Percentiles rank a stretch among this genome's conserved stretches.
phyloP scores from a whole-genome alignment of 1,139 yeast species.

The Saccharomyces pastorianus region DNA sequence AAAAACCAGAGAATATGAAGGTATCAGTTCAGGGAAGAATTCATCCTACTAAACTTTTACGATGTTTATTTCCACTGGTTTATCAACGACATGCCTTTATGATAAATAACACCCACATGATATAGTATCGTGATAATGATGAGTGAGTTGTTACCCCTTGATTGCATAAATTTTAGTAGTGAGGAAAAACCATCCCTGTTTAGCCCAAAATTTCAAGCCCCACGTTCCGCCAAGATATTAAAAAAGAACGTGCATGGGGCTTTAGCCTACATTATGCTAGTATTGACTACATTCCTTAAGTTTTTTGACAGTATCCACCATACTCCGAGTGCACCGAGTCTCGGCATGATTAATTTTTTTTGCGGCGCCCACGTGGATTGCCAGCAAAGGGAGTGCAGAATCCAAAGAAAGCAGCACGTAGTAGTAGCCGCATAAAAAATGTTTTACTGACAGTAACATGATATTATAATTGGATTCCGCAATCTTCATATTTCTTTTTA shows the following conservation, averaged over 20 bases:
- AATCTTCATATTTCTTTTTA: neutral
- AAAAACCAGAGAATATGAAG: no score
- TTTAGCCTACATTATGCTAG: neutral
- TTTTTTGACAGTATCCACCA: neutral
- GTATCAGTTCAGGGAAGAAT: no score
- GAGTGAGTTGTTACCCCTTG: neutral
- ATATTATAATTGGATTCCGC: neutral
- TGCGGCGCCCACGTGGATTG: neutral
- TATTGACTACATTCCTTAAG: no score
- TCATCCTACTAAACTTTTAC: no score
- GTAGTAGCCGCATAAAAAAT: neutral
- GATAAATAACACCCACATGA: no score
- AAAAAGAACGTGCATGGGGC: neutral
- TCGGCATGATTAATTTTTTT: neutral
- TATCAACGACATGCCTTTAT: no score
- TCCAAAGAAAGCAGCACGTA: neutral
- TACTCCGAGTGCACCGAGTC: no score
- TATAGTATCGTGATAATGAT: neutral
- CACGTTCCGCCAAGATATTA: neutral
- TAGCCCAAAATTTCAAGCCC: neutral
- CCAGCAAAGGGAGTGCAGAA: neutral
- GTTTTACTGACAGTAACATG: neutral
- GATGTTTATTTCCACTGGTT: no score
- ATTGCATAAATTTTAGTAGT: neutral
- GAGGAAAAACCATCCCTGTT: neutral